phyloP scores from a whole-genome alignment of 2,329 filamentous ascomycete species.

The Hymenoscyphus repandus region DNA sequence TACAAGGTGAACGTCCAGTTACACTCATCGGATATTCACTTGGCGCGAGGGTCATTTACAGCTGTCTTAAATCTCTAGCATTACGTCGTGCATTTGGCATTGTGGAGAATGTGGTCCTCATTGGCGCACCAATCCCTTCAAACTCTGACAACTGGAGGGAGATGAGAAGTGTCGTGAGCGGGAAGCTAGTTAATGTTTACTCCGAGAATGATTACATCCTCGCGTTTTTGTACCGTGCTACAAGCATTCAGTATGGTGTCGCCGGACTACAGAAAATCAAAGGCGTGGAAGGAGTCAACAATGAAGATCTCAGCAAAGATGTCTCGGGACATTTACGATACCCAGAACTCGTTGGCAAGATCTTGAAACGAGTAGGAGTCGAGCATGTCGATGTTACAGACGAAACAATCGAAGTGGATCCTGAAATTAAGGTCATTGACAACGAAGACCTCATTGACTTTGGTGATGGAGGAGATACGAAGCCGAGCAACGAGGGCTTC shows the following conservation, averaged over 20 bases:
- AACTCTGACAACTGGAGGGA: conserved; percentile 68
- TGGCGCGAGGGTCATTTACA: conserved; percentile 58
- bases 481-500: not conserved
- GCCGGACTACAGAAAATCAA: conserved; percentile 74
- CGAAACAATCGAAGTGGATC: conserved; percentile 32
- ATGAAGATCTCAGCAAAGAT: conserved; percentile 52
- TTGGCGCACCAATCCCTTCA: conserved; percentile 76
- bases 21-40: conserved; percentile 58
- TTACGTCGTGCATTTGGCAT: conserved; percentile 59
- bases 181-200: conserved; percentile 85
- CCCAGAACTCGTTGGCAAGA: conserved; percentile 57
- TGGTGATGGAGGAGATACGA: not conserved
- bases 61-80: conserved; percentile 55
- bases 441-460: conserved; percentile 12
- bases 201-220: conserved; percentile 84
- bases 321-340: conserved; percentile 67
- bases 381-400: conserved; percentile 52
- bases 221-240: conserved; percentile 79
- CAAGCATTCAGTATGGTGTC: conserved; percentile 75
- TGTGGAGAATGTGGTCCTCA: conserved; percentile 64
- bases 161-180: conserved; percentile 72
- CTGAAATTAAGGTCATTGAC: conserved; percentile 29
- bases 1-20: conserved; percentile 59
- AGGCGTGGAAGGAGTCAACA: conserved; percentile 56
- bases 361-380: conserved; percentile 61